Base-by-base conservation (phyloP, 177 flowering plant genomes). In the Vitis hybrid region DNA sequence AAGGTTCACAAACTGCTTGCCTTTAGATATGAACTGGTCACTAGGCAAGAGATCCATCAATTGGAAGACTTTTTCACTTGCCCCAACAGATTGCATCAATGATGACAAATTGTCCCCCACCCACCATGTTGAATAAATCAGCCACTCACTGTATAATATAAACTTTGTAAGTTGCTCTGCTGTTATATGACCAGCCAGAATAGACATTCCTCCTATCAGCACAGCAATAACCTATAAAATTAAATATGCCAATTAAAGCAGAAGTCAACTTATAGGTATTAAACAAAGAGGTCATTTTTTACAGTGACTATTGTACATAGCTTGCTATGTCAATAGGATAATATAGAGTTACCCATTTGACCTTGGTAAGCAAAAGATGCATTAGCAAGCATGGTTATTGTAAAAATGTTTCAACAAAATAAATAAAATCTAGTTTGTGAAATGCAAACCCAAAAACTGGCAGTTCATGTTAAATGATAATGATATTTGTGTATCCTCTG, bases 51-150 rank as follows among this genome's bases (percentile, higher is more conserved):
- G 88, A 85, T 94, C 94, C 90, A 94, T 94, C 78, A 94, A 64
- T 35, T 88, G 93, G 77, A 94, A 94, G 56, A 94, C 98, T 68
- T 94, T 92, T 83, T 92, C 98, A 84, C 98, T 92, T 72, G 98
- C 98, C 60, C 98, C 98, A 78, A 94, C 86, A 55, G 98, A 91
- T 72, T 94, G 97, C 97, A 92, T 94, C 77, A 94, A 77, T 24
- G 87, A 80, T 65, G 98, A 88, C 61, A 90, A 75, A 78, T 87
- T 90, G 82, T 94, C 98, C 70, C 97, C 98, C 50, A 92, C 82
- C 94, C 93, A 92, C 97, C 97, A 94, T 67, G 97, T 92, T 54
- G 98, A 85, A 77, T 85, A 92, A 70, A 94, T 92, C 56, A 94
- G 78, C 98, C 98, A 92, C 77, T 94, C 98, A 71, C 95, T 87